Evolutionary conservation across 805 yeast species (phyloP).

Genomic region (Candida arabinofermentans): DNA sequence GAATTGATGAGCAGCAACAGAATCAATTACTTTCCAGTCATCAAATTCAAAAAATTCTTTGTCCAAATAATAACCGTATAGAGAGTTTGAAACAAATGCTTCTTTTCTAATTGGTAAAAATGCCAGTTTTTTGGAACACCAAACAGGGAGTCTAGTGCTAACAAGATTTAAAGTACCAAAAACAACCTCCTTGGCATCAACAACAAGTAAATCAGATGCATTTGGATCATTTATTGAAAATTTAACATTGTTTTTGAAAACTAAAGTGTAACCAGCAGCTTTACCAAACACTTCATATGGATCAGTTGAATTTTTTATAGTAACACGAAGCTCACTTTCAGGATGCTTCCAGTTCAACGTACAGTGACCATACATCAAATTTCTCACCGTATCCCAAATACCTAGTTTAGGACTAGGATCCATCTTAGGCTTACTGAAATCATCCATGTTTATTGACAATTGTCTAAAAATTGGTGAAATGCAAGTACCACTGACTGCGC

Average conservation of each 20-base stretch:
- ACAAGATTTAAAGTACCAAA: constrained; percentile 78
- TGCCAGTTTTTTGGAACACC: constrained; percentile 51
- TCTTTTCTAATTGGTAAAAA: constrained; percentile 39
- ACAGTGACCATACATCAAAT: constrained; percentile 66
- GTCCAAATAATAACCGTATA: constrained; percentile 24
- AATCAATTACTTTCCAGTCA: constrained; percentile 3
- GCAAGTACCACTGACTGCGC: constrained; percentile 73
- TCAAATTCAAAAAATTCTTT: constrained; percentile 12
- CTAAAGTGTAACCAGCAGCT: constrained; percentile 73
- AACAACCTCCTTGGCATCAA: constrained; percentile 55
- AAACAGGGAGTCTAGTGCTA: constrained; percentile 47
- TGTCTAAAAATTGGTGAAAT: constrained; percentile 83
- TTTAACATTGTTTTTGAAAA: constrained; percentile 59
- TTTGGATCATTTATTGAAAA: constrained; percentile 64
- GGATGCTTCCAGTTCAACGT: constrained; percentile 46
- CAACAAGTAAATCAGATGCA: constrained; percentile 62
- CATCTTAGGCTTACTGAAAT: constrained; percentile 83
- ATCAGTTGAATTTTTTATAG: constrained; percentile 69
- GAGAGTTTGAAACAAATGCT: constrained; percentile 15
- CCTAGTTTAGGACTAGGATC: constrained; percentile 86
- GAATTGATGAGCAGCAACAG: constrained; percentile 20
- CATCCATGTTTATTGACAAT: constrained; percentile 70
- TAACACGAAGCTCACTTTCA: constrained; percentile 47
- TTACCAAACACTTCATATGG: constrained; percentile 70
- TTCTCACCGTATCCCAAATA: constrained; percentile 86